Base-by-base conservation (phyloP, 1,284 basidiomycete genomes). In the Sporisorium sorghi region DNA sequence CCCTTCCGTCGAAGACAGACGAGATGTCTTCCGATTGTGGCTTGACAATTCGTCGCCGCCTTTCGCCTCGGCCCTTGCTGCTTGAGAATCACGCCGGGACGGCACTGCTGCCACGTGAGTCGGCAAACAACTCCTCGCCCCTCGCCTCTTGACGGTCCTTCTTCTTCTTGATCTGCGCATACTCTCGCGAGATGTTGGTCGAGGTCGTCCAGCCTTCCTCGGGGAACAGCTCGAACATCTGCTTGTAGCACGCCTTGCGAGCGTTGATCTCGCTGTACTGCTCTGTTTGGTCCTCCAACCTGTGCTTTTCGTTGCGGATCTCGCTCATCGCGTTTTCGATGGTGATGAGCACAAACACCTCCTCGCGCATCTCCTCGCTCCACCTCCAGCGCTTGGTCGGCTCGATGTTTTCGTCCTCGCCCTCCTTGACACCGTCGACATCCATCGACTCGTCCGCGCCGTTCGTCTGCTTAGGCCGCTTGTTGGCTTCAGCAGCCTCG, bases 321-420 rank as follows among this genome's bases (percentile, higher is more conserved):
- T 84, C 81, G 49, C 75, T 79, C 73, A 82, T 80, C 24, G 79
- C 81, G 58, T 83, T 81, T 39, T 81, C 81, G 53, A 83, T 76
- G 4, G 76, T 79, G 49, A 84, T 76, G 47, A 80, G 68, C 17
- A 76, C 66, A 33, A 78, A 81, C 30, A 84, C 62, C 57, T 78
- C 64, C 35, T 82, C 81, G 23, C 81, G 75, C 77, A 81, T 78
- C 52, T 77, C 79, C 53, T 84, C 82, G 17, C 51, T 61, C 80
- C 81, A 84, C 24, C 58, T 62, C 79, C 80, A 84, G 14, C 77
- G 73, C 68, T 78, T 81, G 19, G 48, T 49, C 12, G 76, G 80
- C 40, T 80, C 78, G 42, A 69, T 37, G 48, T 59, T 58, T 15
- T 70, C 72, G 43, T 74, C 66, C 24, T 73, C 64, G 51, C 49